A percentile compares a stretch with the other conserved stretches of the same genome.
These are phyloP conservation scores for Candida sojae DNA, from an alignment of 1,139 yeast species.

Conservation along the genomic window DNA sequence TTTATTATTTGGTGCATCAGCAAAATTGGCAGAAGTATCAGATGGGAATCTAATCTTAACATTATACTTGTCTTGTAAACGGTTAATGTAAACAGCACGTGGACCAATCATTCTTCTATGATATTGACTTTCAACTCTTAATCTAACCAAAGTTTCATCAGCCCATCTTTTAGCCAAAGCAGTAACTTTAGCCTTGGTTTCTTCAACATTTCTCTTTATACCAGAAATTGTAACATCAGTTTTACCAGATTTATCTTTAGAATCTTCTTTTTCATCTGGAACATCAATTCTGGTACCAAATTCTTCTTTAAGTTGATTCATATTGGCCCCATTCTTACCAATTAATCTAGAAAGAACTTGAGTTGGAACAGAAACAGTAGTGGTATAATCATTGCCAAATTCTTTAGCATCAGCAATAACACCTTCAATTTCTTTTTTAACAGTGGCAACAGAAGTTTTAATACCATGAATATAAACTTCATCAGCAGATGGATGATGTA, in stretches of 20 bases:
- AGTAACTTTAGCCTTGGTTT: constrained; percentile 61
- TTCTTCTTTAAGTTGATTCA: constrained; percentile 72
- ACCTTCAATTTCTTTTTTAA: constrained; percentile 52
- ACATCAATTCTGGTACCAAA: constrained; percentile 81
- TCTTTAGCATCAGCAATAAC: constrained; percentile 67
- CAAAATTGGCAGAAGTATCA: constrained; percentile 27
- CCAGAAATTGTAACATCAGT: constrained; percentile 71
- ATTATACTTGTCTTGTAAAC: constrained; percentile 86
- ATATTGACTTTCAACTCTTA: constrained; percentile 73
- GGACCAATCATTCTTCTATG: constrained; percentile 87
- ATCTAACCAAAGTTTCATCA: constrained; percentile 69
- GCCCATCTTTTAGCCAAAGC: constrained; percentile 75
- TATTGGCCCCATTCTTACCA: constrained; percentile 83
- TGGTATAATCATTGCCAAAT: constrained; percentile 58
- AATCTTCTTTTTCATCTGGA: constrained; percentile 25
- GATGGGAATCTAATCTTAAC: constrained; percentile 80
- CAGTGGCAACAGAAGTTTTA: constrained; percentile 54
- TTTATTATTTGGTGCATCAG: constrained; percentile 41
- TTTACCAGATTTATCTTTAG: constrained; percentile 40
- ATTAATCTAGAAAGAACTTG: constrained; percentile 75
- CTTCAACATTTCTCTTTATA: constrained; percentile 75
- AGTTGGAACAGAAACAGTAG: constrained; percentile 63
- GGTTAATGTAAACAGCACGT: constrained; percentile 76
- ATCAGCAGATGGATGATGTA: constrained; percentile 48
- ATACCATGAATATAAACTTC: constrained; percentile 67